Conservation (phyloP, 1,139 yeast genomes). For the Tardiomyces depauwii region DNA sequence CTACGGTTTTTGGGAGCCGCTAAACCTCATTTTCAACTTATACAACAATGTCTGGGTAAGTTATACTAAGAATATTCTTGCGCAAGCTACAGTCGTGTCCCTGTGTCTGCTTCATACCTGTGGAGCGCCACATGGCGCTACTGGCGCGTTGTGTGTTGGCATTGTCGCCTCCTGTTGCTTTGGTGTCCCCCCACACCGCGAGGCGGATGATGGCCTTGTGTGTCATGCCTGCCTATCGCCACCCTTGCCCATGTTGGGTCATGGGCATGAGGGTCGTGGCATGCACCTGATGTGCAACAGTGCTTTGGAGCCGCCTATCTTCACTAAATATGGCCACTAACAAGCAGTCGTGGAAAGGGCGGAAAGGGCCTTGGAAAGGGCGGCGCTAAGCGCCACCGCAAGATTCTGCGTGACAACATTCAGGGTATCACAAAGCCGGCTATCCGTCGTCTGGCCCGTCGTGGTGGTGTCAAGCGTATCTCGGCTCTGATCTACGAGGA, state of each 20-base stretch:
- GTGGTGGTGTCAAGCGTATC: conserved; percentile 99
- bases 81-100: background rate
- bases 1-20: background rate
- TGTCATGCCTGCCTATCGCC: background rate
- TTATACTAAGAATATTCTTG: background rate
- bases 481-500: conserved; percentile 98
- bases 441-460: conserved; percentile 98
- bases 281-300: no score
- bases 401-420: conserved; percentile 97
- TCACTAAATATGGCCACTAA: conserved; percentile 12
- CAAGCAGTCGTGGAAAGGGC: conserved; percentile 97
- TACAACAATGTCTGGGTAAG: background rate
- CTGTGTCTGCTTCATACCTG: background rate
- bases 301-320: background rate
- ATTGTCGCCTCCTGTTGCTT: no score
- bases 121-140: background rate
- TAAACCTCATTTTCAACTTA: background rate
- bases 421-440: conserved; percentile 99
- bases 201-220: background rate
- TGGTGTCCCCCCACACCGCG: no score
- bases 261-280: no score
- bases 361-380: conserved; percentile 21
- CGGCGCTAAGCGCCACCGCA: conserved; percentile 99
- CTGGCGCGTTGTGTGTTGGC: background rate
- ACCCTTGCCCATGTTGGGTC: background rate